Evolutionary conservation across 768 basidiomycete genomes (phyloP), one percentile per base, ranked within the genome.

Genomic region (Lactarius quietus): DNA sequence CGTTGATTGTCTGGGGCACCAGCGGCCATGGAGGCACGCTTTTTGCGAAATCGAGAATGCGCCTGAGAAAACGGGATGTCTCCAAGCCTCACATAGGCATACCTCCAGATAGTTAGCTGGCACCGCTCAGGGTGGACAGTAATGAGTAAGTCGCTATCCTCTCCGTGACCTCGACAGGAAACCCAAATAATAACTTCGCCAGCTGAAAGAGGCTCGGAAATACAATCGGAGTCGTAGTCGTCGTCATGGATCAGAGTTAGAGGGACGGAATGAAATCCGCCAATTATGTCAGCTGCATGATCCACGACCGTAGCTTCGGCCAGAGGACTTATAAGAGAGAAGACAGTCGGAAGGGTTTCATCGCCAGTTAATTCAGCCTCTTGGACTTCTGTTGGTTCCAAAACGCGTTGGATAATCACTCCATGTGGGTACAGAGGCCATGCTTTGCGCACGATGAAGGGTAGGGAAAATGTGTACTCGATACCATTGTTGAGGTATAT

Each of bases 371-470:
- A 71, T 57, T 83, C 82, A 3, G 86, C 86, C 61, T 92, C 90
- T 20, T 82, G 79, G 6, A 87, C 72, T 73, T 94, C 92, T 7
- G 78, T 77, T 1, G 83, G 79, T 69, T 90, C 89, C 56, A 92
- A 78, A 6, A 84, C 83, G 31, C 92, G 81, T 70, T 93, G 89
- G 51, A 94, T 83, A 77, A 93, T 80, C 28, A 93, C 82, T 1
- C 92, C 92, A 68, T 90, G 87, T 1, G 92, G 92, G 63, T 79
- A 80, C 26, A 92, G 76, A 5, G 92, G 85, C 91, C 90, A 93
- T 1, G 89, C 92, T 66, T 80, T 84, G 41, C 87, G 81, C 3
- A 92, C 89, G 63, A 91, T 83, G 72, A 94, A 94, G 0, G 92
- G 92, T 5, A 94, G 76, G 33, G 88, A 84, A 72, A 92, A 88